phyloP scores from a whole-genome alignment of 2,329 filamentous ascomycete species.

The Dactylellina cionopaga region DNA sequence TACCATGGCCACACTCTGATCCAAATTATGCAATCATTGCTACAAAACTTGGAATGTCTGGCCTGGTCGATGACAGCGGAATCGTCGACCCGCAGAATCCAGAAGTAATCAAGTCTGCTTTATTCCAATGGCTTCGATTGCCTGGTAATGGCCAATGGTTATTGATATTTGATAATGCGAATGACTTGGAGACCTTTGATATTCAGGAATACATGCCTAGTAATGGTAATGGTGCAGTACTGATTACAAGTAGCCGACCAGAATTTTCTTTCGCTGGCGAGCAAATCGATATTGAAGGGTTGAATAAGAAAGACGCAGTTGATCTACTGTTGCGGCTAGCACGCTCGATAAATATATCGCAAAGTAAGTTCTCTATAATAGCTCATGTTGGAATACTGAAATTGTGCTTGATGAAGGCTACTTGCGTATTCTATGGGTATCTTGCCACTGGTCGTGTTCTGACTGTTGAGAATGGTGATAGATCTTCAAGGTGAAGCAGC shows the following conservation, averaged over 20 bases:
- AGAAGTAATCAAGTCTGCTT: not conserved
- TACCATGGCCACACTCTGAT: not conserved
- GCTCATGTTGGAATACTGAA: too few species aligned
- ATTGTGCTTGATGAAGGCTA: too few species aligned
- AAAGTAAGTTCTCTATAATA: not conserved
- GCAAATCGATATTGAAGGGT: not conserved
- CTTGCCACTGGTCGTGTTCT: too few species aligned
- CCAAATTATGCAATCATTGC: not conserved
- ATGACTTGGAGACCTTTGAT: slow-evolving; percentile 9
- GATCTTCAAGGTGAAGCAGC: too few species aligned
- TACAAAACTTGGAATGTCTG: not conserved
- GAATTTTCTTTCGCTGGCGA: not conserved
- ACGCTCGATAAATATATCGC: too few species aligned
- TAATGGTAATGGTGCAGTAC: not conserved
- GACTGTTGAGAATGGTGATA: too few species aligned
- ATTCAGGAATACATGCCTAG: slow-evolving; percentile 13
- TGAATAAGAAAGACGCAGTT: not conserved
- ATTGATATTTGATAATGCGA: slow-evolving; percentile 14
- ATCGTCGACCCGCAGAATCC: not conserved
- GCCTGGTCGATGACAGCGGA: not conserved
- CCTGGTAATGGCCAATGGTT: slow-evolving; percentile 7
- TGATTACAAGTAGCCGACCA: slow-evolving; percentile 15
- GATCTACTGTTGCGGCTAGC: not conserved
- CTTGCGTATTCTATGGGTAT: too few species aligned
- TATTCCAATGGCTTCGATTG: slow-evolving; percentile 8